These are phyloP conservation scores for Tritrichomonas musculus DNA, from an alignment of 208 protist genomes.

Conservation along the genomic window DNA sequence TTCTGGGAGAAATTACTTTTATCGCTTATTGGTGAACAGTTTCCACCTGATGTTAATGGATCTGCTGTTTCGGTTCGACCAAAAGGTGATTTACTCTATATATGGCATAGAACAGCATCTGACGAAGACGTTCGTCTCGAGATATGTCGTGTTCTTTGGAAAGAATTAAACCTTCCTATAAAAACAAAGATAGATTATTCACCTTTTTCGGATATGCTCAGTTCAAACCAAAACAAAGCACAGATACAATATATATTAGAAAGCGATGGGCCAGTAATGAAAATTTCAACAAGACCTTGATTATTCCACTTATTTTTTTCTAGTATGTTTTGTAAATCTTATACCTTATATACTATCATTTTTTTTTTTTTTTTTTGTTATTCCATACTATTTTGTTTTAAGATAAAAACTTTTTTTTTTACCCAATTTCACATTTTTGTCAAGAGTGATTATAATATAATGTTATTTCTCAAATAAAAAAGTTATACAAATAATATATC, in stretches of 20 bases:
- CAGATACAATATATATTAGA: background rate
- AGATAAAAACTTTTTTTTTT: no score
- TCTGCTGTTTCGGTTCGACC: background rate
- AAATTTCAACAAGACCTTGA: background rate
- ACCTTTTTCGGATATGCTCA: background rate
- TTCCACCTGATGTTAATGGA: background rate
- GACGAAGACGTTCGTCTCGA: background rate
- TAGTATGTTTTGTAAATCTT: no score
- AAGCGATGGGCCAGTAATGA: background rate
- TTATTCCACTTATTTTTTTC: no score
- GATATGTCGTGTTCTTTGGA: background rate
- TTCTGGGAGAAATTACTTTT: constrained; percentile 8
- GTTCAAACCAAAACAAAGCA: background rate
- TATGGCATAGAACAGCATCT: background rate
- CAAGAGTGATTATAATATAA: no score
- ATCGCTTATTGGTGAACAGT: background rate
- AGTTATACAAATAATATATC: no score
- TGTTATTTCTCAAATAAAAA: no score
- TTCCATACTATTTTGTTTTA: no score
- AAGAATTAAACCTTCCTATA: background rate
- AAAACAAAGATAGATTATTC: constrained; percentile 1
- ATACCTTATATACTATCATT: no score
- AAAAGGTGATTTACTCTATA: background rate
- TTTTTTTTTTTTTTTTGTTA: no score
- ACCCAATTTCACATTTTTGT: no score